Conservation (phyloP, 768 basidiomycete genomes). For the Suillus discolor region DNA sequence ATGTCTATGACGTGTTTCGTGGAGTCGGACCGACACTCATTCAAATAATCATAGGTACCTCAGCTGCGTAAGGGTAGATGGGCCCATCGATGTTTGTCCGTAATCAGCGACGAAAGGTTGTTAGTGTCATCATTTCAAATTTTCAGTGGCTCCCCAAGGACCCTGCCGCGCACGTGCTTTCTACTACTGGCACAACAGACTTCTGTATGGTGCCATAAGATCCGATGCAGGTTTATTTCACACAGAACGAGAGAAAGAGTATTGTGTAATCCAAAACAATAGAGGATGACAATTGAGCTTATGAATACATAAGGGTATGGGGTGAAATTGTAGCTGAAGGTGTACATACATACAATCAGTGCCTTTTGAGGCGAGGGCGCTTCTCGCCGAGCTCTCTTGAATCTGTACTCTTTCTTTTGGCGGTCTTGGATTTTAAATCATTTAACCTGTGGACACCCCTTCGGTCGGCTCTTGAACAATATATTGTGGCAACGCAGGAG, state of each 20-base stretch:
- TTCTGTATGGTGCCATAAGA: not conserved
- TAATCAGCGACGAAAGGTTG: not conserved
- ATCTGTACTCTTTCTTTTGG: not conserved
- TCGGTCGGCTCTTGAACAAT: no score
- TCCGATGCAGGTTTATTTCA: not conserved
- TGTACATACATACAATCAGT: not conserved
- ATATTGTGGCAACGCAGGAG: no score
- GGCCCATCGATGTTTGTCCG: not conserved
- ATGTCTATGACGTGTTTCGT: not conserved
- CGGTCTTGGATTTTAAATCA: not conserved
- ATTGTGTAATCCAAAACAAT: not conserved
- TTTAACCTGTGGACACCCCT: not conserved
- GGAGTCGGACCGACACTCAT: not conserved
- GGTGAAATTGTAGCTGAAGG: not conserved
- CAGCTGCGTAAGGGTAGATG: not conserved
- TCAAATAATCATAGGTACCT: not conserved
- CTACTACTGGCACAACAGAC: no score
- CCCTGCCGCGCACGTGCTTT: no score
- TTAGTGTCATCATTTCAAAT: not conserved
- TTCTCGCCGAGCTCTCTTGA: not conserved
- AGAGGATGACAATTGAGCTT: not conserved
- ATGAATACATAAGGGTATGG: not conserved
- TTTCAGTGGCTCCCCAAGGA: no score
- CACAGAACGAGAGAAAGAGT: not conserved
- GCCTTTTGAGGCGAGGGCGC: not conserved